Evolutionary conservation across 768 basidiomycete genomes (phyloP).

Genomic region (Pleurotus ostreatus): DNA sequence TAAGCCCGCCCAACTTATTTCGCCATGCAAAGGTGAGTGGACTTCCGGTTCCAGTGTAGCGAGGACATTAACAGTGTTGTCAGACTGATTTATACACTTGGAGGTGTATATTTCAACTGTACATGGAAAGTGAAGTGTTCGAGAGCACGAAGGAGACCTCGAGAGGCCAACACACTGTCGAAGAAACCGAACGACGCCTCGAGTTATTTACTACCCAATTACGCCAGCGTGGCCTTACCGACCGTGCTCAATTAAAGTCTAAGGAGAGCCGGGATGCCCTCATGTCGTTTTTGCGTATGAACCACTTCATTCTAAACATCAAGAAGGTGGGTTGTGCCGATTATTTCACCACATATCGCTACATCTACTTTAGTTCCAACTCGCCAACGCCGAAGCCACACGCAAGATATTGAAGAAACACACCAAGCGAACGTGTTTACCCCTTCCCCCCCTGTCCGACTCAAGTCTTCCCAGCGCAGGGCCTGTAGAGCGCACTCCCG

Average conservation of each 20-base stretch:
- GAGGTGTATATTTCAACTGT: conserved; percentile 87
- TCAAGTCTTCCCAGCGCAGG: conserved; percentile 15
- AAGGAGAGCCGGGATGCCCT: conserved; percentile 57
- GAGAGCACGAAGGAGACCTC: conserved; percentile 63
- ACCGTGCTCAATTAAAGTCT: conserved; percentile 49
- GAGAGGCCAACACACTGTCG: conserved; percentile 62
- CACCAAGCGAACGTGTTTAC: conserved; percentile 82
- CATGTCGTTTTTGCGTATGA: conserved; percentile 70
- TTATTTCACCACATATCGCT: background rate
- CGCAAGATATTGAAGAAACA: conserved; percentile 96
- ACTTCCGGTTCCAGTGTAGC: background rate
- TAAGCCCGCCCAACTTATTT: conserved; percentile 18
- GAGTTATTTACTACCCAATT: conserved; percentile 60
- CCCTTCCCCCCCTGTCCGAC: conserved; percentile 39
- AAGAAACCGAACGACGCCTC: conserved; percentile 68
- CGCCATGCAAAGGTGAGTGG: background rate
- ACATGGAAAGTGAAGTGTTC: conserved; percentile 83
- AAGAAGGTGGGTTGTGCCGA: conserved; percentile 56
- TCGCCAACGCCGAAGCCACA: conserved; percentile 83
- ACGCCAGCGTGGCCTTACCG: conserved; percentile 50
- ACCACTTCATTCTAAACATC: conserved; percentile 73
- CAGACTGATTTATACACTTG: conserved; percentile 78
- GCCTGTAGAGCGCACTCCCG: no score
- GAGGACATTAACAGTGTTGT: background rate
- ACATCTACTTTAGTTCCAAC: conserved; percentile 53